A percentile compares a stretch with the other conserved stretches of the same genome.
Evolutionary conservation across 2,329 filamentous ascomycete species (phyloP).

Genomic region (Penicillium italicum): DNA sequence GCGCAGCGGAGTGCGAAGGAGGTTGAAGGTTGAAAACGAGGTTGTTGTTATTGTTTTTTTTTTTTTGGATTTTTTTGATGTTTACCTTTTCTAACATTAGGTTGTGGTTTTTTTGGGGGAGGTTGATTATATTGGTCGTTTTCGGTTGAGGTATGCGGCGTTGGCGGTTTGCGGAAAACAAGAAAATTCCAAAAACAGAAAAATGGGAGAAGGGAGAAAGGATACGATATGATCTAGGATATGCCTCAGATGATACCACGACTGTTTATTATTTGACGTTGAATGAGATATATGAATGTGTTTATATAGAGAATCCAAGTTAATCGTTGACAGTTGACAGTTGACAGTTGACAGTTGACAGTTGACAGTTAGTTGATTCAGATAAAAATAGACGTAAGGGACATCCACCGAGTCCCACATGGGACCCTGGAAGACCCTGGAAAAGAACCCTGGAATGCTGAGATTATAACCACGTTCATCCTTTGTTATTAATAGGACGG

Average conservation of each 20-base stretch:
- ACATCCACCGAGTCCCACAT: background rate
- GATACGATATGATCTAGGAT: background rate
- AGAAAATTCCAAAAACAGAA: background rate
- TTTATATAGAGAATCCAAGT: background rate
- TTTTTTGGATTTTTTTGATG: background rate
- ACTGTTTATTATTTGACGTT: background rate
- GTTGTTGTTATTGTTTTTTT: background rate
- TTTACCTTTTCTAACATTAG: background rate
- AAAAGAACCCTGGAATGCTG: background rate
- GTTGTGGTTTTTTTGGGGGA: background rate
- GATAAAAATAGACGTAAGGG: conserved; percentile 5
- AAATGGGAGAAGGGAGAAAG: too few species aligned
- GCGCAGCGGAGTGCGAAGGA: conserved; percentile 37
- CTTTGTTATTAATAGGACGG: too few species aligned
- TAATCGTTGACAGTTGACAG: too few species aligned
- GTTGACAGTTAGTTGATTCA: background rate
- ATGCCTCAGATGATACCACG: conserved; percentile 2
- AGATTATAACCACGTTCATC: background rate
- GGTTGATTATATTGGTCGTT: background rate
- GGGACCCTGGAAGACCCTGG: background rate
- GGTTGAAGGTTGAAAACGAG: conserved; percentile 28
- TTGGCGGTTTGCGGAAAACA: background rate
- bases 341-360: background rate
- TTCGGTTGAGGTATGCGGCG: background rate
- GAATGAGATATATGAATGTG: background rate